phyloP scores from a whole-genome alignment of 805 yeast species.

The Lipomyces oligophaga region DNA sequence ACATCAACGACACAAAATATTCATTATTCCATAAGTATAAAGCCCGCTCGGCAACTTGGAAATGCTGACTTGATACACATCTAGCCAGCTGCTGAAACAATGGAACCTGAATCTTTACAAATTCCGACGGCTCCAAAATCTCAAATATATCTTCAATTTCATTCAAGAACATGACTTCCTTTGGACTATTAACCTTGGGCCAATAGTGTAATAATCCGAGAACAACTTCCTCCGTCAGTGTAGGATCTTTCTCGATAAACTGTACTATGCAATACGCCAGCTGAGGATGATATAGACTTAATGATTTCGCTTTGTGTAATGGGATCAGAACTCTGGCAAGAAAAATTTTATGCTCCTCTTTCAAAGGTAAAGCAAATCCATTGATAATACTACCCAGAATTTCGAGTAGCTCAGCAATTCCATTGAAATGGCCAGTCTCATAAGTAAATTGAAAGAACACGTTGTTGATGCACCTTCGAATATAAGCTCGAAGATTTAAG shows the following conservation, averaged over 20 bases:
- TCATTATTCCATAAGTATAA: slow-evolving; percentile 93
- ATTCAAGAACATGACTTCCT: slow-evolving; percentile 91
- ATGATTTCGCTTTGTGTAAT: slow-evolving; percentile 82
- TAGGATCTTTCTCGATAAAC: slow-evolving; percentile 90
- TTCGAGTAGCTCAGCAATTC: slow-evolving; percentile 90
- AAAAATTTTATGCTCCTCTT: slow-evolving; percentile 94
- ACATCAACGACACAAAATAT: slow-evolving; percentile 81
- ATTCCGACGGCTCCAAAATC: slow-evolving; percentile 90
- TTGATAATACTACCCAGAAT: slow-evolving; percentile 94
- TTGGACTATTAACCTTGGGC: slow-evolving; percentile 94
- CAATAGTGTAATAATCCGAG: slow-evolving; percentile 90
- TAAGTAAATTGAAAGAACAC: slow-evolving; percentile 89
- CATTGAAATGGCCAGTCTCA: slow-evolving; percentile 94
- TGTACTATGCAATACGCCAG: slow-evolving; percentile 95
- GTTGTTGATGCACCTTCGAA: slow-evolving; percentile 84
- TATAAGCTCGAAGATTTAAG: slow-evolving; percentile 80
- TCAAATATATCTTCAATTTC: slow-evolving; percentile 97
- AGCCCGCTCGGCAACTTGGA: slow-evolving; percentile 95
- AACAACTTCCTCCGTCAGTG: slow-evolving; percentile 90
- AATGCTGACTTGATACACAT: slow-evolving; percentile 91
- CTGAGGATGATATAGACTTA: slow-evolving; percentile 92
- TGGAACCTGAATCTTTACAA: slow-evolving; percentile 86
- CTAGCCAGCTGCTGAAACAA: slow-evolving; percentile 88
- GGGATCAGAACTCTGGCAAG: slow-evolving; percentile 83
- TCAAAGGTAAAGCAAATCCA: slow-evolving; percentile 95